Evolutionary conservation across 2,329 filamentous ascomycete genomes (phyloP), one percentile per base, ranked within the genome.

Genomic region (Diaporthe ilicicola): DNA sequence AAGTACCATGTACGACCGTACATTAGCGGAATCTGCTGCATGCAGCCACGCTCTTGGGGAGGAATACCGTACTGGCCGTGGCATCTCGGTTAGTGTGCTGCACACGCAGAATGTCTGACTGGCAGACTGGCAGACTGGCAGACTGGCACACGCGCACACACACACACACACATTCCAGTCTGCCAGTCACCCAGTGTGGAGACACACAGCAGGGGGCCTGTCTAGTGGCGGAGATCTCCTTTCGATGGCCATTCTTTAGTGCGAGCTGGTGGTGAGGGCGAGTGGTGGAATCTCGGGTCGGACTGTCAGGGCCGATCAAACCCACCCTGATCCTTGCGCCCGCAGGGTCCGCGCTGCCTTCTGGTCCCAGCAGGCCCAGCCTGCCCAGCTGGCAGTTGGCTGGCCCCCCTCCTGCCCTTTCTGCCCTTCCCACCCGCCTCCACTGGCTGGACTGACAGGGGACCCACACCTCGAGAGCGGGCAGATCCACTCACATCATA

Each of bases 211-310:
- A 68, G 65, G 44, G 54, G 39, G 53, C 27, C n/a, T 27, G 22
- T 50, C 42, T 56, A 39, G 51, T 17, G 53, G 53, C 50, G 51
- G 65, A 56, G 53, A 68, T 56, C 51, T 59, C 53, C 53, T 68
- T 55, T 46, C 27, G 65, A 56, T 50, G 65, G 39, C 15, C 59
- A 10, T 64, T 27, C 29, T 56, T 46, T 59, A n/a, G 37, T 37
- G 34, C 48, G 19, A 34, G 46, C 27, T 68, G 53, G 44, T 64
- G 44, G 44, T 64, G 54, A 68, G 44, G 65, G n/a, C n/a, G 51
- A 67, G 51, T 51, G 51, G 51, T 55, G 64, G 65, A 42, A 68
- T 68, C 53, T 68, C 53, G 65, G 65, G 65, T 68, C 65, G 65
- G 53, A 59, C 51, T 68, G 53, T 68, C 42, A 48, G 53, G 53